These are phyloP conservation scores for Cucurbita argyrosperma DNA, from an alignment of 306 rosid species.

Conservation along the genomic window DNA sequence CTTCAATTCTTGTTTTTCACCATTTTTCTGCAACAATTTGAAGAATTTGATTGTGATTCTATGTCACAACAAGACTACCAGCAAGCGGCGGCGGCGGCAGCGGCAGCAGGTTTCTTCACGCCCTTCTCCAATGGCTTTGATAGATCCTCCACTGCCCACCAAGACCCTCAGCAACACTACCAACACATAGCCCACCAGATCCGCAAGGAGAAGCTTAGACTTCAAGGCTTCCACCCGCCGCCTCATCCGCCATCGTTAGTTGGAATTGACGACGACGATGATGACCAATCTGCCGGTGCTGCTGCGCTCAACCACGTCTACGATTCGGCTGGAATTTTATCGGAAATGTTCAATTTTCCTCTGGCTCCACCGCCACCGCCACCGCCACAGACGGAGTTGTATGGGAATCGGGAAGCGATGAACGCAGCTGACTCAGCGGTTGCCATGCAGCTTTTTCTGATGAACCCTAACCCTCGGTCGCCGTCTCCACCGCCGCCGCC, in stretches of 20 bases:
- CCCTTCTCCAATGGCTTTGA: constrained; percentile 9
- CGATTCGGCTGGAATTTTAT: constrained; percentile 69
- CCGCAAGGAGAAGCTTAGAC: constrained; percentile 69
- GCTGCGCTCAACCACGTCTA: constrained; percentile 27
- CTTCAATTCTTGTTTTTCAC: no score
- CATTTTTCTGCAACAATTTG: no score
- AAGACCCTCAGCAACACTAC: constrained; percentile 19
- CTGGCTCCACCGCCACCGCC: constrained; percentile 9
- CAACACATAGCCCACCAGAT: constrained; percentile 70
- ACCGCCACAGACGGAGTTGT: constrained; percentile 36
- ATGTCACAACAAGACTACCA: constrained; percentile 17
- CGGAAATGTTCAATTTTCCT: constrained; percentile 82
- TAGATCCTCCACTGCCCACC: constrained; percentile 14
- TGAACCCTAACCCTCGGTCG: constrained; percentile 69
- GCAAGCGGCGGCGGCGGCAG: neutral
- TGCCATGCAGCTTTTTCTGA: constrained; percentile 93
- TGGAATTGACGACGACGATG: constrained; percentile 58
- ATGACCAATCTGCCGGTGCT: constrained; percentile 27
- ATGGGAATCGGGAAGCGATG: constrained; percentile 30
- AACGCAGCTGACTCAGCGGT: constrained; percentile 80
- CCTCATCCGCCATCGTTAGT: constrained; percentile 34
- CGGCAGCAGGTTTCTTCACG: constrained; percentile 3
- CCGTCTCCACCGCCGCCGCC: constrained; percentile 52
- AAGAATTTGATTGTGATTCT: neutral
- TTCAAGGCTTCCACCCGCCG: constrained; percentile 41